Base-by-base conservation (phyloP, 2,329 filamentous ascomycete genomes). In the Fusarium transvaalense region DNA sequence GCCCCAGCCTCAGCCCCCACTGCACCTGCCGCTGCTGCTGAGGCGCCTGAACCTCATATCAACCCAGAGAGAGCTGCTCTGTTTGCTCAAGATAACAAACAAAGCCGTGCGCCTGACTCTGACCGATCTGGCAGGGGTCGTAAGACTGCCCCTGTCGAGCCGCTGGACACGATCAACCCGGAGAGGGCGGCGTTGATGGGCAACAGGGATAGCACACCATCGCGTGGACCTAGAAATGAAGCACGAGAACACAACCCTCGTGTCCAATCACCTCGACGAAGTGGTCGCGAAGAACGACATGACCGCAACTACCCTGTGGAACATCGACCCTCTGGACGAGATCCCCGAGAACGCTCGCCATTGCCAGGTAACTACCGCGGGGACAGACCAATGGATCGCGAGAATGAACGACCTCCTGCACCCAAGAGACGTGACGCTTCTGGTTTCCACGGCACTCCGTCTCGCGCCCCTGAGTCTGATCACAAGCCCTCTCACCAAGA, bases 31-130 rank as follows among this genome's bases (percentile, higher is more conserved):
- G 55, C 77, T 35, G 61, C 60, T 6, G 61, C 60, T 6, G 73
- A 76, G 6, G 43, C 70, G 6, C 74, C 78, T 19, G 86, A 85
- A 13, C 84, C 85, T 10, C 78, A 79, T 10, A 84, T 88, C 71
- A 88, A 88, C 63, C 85, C 86, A 2, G 85, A 87, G 52, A 82
- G 86, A 58, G 84, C 85, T 31, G 82, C 85, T 10, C 76, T 86
- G 7, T 82, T 87, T 52, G 79, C 79, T 1, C 71, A 81, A 61
- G 78, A 81, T 21, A 56, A 66, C 31, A 75, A 77, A 23, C 70
- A 74, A 29, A 34, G 68, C 31, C 73, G 76, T n/a, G 71, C 64
- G 21, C 68, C 69, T 15, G 76, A 79, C 21, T 56, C 72, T 19
- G 79, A 80, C 34, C 74, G 76, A 13, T 45, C 69, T 21, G 64